phyloP scores from a whole-genome alignment of 2,329 filamentous ascomycete genomes.

The Penicillium griseofulvum region DNA sequence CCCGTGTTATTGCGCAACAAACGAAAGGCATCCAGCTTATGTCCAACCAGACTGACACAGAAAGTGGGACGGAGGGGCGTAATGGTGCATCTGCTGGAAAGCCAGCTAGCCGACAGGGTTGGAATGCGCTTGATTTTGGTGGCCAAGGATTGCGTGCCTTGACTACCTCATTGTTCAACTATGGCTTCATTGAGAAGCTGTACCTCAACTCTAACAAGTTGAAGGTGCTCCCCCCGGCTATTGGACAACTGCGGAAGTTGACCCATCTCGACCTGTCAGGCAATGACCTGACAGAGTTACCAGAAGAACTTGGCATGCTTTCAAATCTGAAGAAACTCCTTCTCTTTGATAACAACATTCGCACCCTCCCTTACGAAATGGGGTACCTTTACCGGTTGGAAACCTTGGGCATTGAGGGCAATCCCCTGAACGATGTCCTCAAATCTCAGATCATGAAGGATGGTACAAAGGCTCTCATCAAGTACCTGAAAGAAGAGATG shows the following conservation, averaged over 20 bases:
- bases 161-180: constrained; percentile 75
- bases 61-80: constrained; percentile 54
- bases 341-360: constrained; percentile 87
- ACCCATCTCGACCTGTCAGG: constrained; percentile 82
- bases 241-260: constrained; percentile 78
- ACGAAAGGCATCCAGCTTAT: constrained; percentile 46
- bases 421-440: constrained; percentile 72
- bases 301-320: constrained; percentile 93
- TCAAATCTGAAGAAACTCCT: constrained; percentile 82
- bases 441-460: constrained; percentile 83
- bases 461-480: constrained; percentile 82
- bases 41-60: constrained; percentile 51
- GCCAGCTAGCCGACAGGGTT: constrained; percentile 65
- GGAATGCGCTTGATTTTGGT: constrained; percentile 90
- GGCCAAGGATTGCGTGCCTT: constrained; percentile 91
- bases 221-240: constrained; percentile 70
- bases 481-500: constrained; percentile 76
- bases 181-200: constrained; percentile 84
- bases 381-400: constrained; percentile 87
- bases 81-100: constrained; percentile 65
- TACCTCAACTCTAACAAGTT: constrained; percentile 94
- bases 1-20: constrained; percentile 47
- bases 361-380: constrained; percentile 77
- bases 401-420: constrained; percentile 86
- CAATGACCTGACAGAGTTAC: constrained; percentile 79